Conservation (phyloP, 345 rosid species). For the Pelargonium nanum region DNA sequence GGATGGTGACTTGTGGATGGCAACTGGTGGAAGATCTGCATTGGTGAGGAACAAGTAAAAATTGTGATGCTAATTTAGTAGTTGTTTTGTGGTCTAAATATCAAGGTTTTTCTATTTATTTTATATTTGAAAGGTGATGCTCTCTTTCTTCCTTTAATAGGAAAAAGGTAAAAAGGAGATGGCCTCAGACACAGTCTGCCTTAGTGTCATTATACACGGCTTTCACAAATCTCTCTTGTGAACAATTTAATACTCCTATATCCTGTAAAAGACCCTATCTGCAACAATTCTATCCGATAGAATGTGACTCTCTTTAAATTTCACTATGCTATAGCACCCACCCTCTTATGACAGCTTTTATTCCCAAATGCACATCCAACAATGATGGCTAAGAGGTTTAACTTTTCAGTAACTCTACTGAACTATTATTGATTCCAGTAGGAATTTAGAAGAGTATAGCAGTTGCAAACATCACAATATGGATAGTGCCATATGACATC, state of each 20-base stretch:
- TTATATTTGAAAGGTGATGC: not conserved
- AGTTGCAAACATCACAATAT: too few relatives aligned
- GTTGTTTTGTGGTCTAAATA: not conserved
- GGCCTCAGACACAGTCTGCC: not conserved
- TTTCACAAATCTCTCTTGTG: not conserved
- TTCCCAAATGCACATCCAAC: too few relatives aligned
- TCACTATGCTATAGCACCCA: too few relatives aligned
- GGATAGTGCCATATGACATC: not conserved
- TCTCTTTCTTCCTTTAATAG: not conserved
- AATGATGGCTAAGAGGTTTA: too few relatives aligned
- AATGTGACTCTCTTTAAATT: too few relatives aligned
- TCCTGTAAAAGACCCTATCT: too few relatives aligned
- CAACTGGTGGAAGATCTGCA: slow-evolving; percentile 32
- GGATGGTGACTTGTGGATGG: slow-evolving; percentile 40
- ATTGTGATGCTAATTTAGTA: slow-evolving; percentile 1
- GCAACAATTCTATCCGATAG: too few relatives aligned
- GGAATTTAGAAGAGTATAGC: too few relatives aligned
- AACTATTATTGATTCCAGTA: too few relatives aligned
- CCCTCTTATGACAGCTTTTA: too few relatives aligned
- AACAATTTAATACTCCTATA: too few relatives aligned
- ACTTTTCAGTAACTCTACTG: too few relatives aligned
- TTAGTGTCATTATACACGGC: not conserved
- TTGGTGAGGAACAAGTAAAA: slow-evolving; percentile 29
- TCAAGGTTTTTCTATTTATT: not conserved
- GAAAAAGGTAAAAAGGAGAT: not conserved